Percentiles rank a stretch among this genome's conserved stretches.
Evolutionary conservation across 306 rosid genomes (phyloP).

Genomic region (Mimosa pudica): DNA sequence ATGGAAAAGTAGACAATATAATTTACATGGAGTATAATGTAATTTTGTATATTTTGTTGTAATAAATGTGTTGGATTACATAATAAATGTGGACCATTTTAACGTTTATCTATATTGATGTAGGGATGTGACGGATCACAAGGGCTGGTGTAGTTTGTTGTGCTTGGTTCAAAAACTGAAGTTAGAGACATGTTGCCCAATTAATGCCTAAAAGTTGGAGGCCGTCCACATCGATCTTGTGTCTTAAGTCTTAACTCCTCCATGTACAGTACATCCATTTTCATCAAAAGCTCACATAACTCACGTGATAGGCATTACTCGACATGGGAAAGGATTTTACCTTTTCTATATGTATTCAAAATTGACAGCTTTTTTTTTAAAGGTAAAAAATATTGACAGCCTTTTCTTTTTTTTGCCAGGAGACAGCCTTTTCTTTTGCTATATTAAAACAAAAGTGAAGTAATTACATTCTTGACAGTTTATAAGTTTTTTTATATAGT

Average conservation of each 20-base stretch:
- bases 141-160: background rate
- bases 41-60: background rate
- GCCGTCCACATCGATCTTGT: background rate
- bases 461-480: background rate
- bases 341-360: background rate
- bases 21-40: too few species aligned
- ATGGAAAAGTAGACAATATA: too few species aligned
- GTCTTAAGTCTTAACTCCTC: background rate
- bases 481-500: too few species aligned
- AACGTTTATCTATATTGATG: background rate
- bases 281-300: background rate
- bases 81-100: background rate
- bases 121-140: background rate
- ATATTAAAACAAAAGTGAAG: background rate
- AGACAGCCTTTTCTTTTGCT: background rate
- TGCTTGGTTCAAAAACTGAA: background rate
- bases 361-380: background rate
- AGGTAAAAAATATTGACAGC: too few species aligned
- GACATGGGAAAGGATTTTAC: background rate
- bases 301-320: background rate
- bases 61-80: background rate
- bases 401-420: too few species aligned
- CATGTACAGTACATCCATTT: too few species aligned
- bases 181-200: background rate
- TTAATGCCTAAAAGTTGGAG: background rate